phyloP scores from a whole-genome alignment of 768 basidiomycete species.

The Rhizopogon salebrosus region DNA sequence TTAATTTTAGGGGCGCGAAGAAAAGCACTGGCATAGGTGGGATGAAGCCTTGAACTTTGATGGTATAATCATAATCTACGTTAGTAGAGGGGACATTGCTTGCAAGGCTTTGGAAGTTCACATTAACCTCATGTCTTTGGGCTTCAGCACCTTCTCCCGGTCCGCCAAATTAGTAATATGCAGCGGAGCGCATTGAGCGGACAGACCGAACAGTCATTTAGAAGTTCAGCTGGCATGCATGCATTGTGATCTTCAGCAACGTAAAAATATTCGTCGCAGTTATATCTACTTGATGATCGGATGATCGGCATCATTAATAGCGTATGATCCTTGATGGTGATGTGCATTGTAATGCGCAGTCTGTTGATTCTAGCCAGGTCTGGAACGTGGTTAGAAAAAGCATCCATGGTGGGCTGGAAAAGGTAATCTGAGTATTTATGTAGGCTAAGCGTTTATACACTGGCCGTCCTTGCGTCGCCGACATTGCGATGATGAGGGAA shows the following conservation, averaged over 20 bases:
- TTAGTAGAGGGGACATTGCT: too few relatives aligned
- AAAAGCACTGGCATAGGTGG: not conserved
- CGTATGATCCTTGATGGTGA: too few relatives aligned
- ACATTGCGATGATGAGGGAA: too few relatives aligned
- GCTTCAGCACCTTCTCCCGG: too few relatives aligned
- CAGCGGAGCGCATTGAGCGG: not conserved
- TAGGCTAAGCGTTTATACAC: not conserved
- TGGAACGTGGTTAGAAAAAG: not conserved
- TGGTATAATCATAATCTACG: too few relatives aligned
- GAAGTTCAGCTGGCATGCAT: not conserved
- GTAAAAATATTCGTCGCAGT: too few relatives aligned
- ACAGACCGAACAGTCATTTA: not conserved
- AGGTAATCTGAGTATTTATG: not conserved
- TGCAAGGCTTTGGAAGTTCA: too few relatives aligned
- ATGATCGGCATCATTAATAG: not conserved
- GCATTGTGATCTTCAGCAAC: not conserved
- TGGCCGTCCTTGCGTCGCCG: too few relatives aligned
- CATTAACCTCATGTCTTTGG: too few relatives aligned
- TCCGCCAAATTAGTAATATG: too few relatives aligned
- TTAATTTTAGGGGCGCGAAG: not conserved
- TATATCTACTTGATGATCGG: not conserved
- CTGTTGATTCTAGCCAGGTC: not conserved
- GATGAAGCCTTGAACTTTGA: not conserved
- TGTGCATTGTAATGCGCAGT: too few relatives aligned
- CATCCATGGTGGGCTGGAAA: not conserved